Evolutionary conservation across 768 basidiomycete genomes (phyloP).

Genomic region (Lenzites betulinus): DNA sequence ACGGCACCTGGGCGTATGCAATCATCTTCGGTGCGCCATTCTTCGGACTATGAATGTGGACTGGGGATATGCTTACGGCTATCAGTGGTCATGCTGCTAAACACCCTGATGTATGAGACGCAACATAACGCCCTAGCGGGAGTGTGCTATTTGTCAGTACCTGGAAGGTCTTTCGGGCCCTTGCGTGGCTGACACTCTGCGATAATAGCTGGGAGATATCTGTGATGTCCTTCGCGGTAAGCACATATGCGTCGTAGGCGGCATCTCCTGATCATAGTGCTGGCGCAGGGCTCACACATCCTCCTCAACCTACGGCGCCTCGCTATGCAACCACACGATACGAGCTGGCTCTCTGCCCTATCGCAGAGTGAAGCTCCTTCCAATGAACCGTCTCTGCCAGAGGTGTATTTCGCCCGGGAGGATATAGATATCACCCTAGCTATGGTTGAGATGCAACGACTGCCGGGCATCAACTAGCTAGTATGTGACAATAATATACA

Average conservation of each 20-base stretch:
- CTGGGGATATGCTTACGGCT: background rate
- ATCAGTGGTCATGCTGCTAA: slow-evolving; percentile 22
- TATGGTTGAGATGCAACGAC: background rate
- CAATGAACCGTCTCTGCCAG: background rate
- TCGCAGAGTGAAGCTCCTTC: background rate
- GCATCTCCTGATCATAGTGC: too few relatives aligned
- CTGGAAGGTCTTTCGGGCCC: too few relatives aligned
- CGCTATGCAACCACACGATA: background rate
- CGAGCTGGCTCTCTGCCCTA: too few relatives aligned
- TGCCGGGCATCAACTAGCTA: too few relatives aligned
- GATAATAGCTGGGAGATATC: slow-evolving; percentile 18
- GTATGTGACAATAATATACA: too few relatives aligned
- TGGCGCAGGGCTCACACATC: slow-evolving; percentile 14
- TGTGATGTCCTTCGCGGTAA: slow-evolving; percentile 20
- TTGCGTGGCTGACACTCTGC: too few relatives aligned
- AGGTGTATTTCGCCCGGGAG: background rate
- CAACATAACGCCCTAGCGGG: slow-evolving; percentile 19
- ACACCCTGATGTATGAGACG: slow-evolving; percentile 23
- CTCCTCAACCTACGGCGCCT: slow-evolving; percentile 13
- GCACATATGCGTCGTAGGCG: background rate
- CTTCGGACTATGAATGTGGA: too few relatives aligned
- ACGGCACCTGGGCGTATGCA: slow-evolving; percentile 20
- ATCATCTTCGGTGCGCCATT: slow-evolving; percentile 14
- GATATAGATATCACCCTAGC: background rate
- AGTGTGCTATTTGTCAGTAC: slow-evolving; percentile 22